Percentiles rank a stretch among this genome's conserved stretches.
Evolutionary conservation across 768 basidiomycete genomes (phyloP).

Genomic region (Phylloporus sp.): DNA sequence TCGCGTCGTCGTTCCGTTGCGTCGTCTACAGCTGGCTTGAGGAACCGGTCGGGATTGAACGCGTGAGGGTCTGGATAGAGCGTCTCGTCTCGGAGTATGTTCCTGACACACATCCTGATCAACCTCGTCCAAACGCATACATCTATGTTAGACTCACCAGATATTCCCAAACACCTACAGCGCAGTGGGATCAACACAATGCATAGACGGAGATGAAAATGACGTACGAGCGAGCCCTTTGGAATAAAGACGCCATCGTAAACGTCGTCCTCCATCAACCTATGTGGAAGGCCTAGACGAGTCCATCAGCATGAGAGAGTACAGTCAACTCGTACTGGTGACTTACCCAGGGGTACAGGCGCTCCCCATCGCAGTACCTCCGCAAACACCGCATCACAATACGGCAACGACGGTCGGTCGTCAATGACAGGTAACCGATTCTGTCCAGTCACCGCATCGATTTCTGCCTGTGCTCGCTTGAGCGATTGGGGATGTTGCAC

Average conservation of each 20-base stretch:
- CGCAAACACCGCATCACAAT: conserved; percentile 50
- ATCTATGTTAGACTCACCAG: conserved; percentile 36
- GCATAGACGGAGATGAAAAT: background rate
- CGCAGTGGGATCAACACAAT: conserved; percentile 1
- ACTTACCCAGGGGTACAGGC: conserved; percentile 53
- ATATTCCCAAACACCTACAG: conserved; percentile 53
- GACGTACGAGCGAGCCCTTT: conserved; percentile 52
- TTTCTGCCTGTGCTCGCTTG: conserved; percentile 56
- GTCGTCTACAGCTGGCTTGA: conserved; percentile 25
- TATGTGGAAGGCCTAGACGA: conserved; percentile 53
- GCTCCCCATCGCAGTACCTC: conserved; percentile 55
- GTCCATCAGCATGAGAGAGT: conserved; percentile 2
- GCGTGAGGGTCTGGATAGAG: conserved; percentile 45
- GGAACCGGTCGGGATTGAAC: conserved; percentile 53
- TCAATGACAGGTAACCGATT: conserved; percentile 54
- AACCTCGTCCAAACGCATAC: background rate
- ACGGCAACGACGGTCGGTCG: conserved; percentile 55
- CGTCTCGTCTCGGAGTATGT: conserved; percentile 43
- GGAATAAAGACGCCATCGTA: conserved; percentile 57
- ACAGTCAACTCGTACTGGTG: background rate
- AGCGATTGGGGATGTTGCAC: conserved; percentile 53
- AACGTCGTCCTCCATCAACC: conserved; percentile 60
- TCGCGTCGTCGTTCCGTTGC: conserved; percentile 32
- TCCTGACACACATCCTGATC: conserved; percentile 27
- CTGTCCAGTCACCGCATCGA: conserved; percentile 45